Evolutionary conservation across 2,329 filamentous ascomycete species (phyloP).

Genomic region (Zelopaecilomyces penicillatus): DNA sequence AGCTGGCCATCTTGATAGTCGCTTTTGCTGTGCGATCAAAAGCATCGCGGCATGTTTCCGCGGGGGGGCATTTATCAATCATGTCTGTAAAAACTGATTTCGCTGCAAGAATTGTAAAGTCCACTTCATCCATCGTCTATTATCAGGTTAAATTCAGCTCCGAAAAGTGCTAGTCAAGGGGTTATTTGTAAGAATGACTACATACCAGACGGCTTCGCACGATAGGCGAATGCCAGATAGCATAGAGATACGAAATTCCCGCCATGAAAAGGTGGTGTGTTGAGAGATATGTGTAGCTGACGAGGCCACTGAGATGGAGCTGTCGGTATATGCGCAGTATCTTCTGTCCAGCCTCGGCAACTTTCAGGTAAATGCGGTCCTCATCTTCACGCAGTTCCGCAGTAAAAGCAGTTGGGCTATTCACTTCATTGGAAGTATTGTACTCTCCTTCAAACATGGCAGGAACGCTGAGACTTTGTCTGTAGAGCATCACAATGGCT

Average conservation of each 20-base stretch:
- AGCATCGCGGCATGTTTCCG: slow-evolving; percentile 87
- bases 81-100: slow-evolving; percentile 88
- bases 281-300: slow-evolving; percentile 93
- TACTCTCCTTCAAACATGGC: slow-evolving; percentile 76
- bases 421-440: slow-evolving; percentile 54
- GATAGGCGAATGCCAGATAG: slow-evolving; percentile 90
- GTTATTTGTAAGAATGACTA: slow-evolving; percentile 10
- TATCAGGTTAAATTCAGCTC: slow-evolving; percentile 3
- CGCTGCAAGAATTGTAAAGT: slow-evolving; percentile 88
- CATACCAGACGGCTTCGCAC: slow-evolving; percentile 79
- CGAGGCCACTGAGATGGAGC: slow-evolving; percentile 75
- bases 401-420: slow-evolving; percentile 53
- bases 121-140: slow-evolving; percentile 86
- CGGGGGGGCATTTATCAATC: slow-evolving; percentile 89
- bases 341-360: slow-evolving; percentile 89
- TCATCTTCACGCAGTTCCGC: slow-evolving; percentile 69
- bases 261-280: slow-evolving; percentile 98
- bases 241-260: slow-evolving; percentile 90
- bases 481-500: slow-evolving; percentile 89
- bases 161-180: background rate
- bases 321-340: slow-evolving; percentile 86
- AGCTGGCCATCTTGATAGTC: slow-evolving; percentile 89
- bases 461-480: slow-evolving; percentile 81
- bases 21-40: slow-evolving; percentile 94
- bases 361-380: slow-evolving; percentile 85